Base-by-base conservation (phyloP, 306 rosid genomes). In the Sophora flavescens region DNA sequence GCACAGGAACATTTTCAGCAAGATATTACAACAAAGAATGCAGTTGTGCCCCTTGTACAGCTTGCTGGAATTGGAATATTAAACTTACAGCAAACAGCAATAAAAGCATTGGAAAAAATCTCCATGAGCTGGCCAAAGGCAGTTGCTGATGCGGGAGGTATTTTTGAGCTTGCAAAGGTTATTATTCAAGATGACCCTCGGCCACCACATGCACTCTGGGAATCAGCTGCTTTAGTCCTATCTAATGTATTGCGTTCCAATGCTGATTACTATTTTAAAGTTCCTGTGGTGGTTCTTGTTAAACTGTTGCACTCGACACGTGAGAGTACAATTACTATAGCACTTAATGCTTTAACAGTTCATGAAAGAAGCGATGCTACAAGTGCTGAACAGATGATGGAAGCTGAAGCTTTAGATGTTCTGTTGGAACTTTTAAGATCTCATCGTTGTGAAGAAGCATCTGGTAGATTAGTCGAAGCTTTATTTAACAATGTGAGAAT, bases 61-160 rank as follows among this genome's bases (percentile, higher is more conserved):
- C 98, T 95, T 78, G 96, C 98, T 4, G 98, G 98, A 79, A 95
- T 92, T 83, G 97, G 98, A 80, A 95, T 92, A 85, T 81, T 95
- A 78, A 92, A 87, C 84, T 87, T 95, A 75, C 98, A 95, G 84
- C 97, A 92, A 84, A 95, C 97, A 67, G 95, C 98, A 22, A 81
- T 92, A 75, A 90, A 86, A 82, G 97, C 98, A 57, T 86, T 95
- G 90, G 98, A 90, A 78, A 92, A 90, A 48, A 87, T 95, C 59
- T 92, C 98, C 67, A 86, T 68, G 77, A 92, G 91, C 61, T 95
- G 97, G 97, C 98, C 98, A 38, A 92, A 92, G 88, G 96, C 91
- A 12, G 97, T 95, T 80, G 97, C 97, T 64, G 97, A 95, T 76
- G 98, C 98, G 6, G 97, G 97, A 80, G 98, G 98, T 45, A 84